Base-by-base conservation (phyloP, 2,329 filamentous ascomycete genomes). In the Chlorencoelia australis region DNA sequence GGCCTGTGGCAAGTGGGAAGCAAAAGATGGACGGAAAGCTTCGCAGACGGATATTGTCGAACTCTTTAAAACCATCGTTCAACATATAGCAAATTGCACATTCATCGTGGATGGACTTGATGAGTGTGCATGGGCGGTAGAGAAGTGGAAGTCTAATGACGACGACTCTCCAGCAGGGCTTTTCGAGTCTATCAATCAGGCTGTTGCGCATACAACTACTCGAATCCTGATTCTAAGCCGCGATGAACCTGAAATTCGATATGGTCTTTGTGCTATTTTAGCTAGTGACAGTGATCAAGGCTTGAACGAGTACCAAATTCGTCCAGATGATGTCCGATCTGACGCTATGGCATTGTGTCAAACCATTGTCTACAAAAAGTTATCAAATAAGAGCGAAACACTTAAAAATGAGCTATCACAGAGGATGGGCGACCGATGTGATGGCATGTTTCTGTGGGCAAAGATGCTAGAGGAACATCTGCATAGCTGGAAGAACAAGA, bases 391-490 rank as follows among this genome's bases (percentile, higher is more conserved):
- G 8, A n/a, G n/a, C n/a, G n/a, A n/a, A n/a, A n/a, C n/a, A n/a
- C n/a, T n/a, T n/a, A n/a, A n/a, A n/a, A n/a, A 41, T 18, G 30
- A 44, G 35, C 27, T 44, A 17, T 25, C 35, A 16, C 20, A 31
- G 25, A 25, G 20, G 17, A 35, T 39, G 20, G 38, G 29, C 16
- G 30, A 44, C 7, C 17, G 41, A 33, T 38, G 37, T 17, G 39
- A 41, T 6, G 42, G 42, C 4, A 44, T 44, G 38, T 44, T 45
- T 35, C 33, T 45, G 7, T 44, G 42, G 38, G 19, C 44, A 13
- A 41, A 44, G 16, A 19, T 45, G 18, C 38, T 38, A 29, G 34
- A 39, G 29, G 21, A 42, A 19, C 13, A 39, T 5, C 20, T 45
- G 11, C 16, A 19, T 20, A 20, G 24, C 31, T 14, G 41, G 29